Base-by-base conservation (phyloP, 306 rosid species). In the Lathyrus oleraceus region DNA sequence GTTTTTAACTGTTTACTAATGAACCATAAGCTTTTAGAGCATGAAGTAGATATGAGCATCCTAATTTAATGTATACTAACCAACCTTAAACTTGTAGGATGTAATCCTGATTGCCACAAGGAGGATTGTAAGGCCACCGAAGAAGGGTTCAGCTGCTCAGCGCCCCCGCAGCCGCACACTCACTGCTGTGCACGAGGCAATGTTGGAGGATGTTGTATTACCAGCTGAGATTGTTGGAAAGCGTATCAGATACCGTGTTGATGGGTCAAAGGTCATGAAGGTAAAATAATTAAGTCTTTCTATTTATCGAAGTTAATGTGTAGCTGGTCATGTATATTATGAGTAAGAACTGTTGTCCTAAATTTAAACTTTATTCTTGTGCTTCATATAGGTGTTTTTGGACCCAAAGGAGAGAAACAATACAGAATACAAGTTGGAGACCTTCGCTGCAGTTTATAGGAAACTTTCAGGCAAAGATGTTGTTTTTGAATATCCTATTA, bases 151-250 rank as follows among this genome's bases (percentile, higher is more conserved):
- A 5, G 97, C 97, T 17, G 90, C 65, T 17, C 91, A 85, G 44
- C 87, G 97, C 40, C 97, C 97, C 2, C 97, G 93, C 25, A 85
- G 60, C 79, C 91, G 96, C 1, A 91, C 97, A 4, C 89, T 88
- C 32, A 91, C 96, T 28, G 78, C 96, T 77, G 96, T 91, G 28
- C 97, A 91, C 4, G 97, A 91, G 74, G 96, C 94, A 73, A 84
- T 87, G 79, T 75, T 91, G 16, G 96, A 89, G 78, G 97, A 91
- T 79, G 48, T 91, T 68, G 97, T 91, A 6, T 76, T 85, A 69
- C 97, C 97, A 39, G 96, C 96, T 60, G 97, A 91, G 81, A 91
- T 91, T 83, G 91, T 84, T 67, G 97, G 97, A 19, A 91, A 91
- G 86, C 91, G 97, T 10, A 66, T 40, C 76, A 77, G 96, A 74